Evolutionary conservation across 257 asterid species (phyloP).

Genomic region (Scutellaria baicalensis): DNA sequence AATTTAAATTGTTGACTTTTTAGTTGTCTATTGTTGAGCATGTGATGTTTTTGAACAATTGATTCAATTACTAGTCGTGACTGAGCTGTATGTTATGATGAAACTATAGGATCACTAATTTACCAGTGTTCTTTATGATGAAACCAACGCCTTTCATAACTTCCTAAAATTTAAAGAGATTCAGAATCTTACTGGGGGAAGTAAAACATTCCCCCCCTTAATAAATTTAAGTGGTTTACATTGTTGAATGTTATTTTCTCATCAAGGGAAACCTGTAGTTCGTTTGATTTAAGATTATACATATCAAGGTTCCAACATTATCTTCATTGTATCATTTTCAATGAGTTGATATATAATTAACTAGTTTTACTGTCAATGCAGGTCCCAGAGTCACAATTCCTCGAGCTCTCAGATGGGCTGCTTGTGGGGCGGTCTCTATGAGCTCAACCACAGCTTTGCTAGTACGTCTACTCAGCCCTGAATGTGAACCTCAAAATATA

Average conservation of each 20-base stretch:
- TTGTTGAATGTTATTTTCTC: too few species aligned
- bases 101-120: neutral
- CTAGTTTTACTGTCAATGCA: slow-evolving; percentile 28
- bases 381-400: slow-evolving; percentile 83
- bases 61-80: neutral
- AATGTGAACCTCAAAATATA: slow-evolving; percentile 86
- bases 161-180: too few species aligned
- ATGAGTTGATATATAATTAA: neutral
- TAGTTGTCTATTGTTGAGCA: too few species aligned
- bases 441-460: slow-evolving; percentile 65
- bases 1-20: too few species aligned
- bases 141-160: too few species aligned
- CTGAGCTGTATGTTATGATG: neutral
- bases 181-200: too few species aligned
- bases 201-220: too few species aligned
- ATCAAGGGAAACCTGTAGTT: too few species aligned
- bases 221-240: too few species aligned
- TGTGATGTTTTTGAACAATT: neutral
- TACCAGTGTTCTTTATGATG: neutral
- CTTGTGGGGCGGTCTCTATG: slow-evolving; percentile 63
- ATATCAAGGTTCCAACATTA: neutral
- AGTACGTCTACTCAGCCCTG: slow-evolving; percentile 70
- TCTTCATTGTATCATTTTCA: neutral
- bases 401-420: slow-evolving; percentile 76
- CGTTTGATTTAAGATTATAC: neutral